These are phyloP conservation scores for Clarireedia homoeocarpa DNA, from an alignment of 2,329 filamentous ascomycete species.

Conservation along the genomic window DNA sequence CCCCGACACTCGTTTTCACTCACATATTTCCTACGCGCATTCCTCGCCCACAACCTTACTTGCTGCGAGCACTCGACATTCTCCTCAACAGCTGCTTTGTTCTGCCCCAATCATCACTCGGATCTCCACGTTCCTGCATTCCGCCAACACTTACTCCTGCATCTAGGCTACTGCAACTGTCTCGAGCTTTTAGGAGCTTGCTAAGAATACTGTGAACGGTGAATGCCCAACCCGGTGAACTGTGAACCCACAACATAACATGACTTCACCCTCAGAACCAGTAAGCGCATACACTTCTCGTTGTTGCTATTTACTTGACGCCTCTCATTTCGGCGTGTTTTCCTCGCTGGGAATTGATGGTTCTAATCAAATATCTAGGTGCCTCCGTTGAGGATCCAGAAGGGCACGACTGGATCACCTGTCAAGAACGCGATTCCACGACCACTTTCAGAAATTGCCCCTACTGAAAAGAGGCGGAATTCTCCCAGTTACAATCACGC, in stretches of 20 bases:
- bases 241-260: constrained; percentile 7
- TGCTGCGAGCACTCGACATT: too few species aligned
- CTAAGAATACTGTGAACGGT: neutral
- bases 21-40: neutral
- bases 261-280: constrained; percentile 23
- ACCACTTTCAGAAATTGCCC: constrained; percentile 82
- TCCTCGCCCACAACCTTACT: neutral
- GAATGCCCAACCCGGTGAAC: too few species aligned
- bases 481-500: constrained; percentile 81
- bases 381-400: constrained; percentile 73
- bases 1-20: constrained; percentile 1
- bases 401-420: constrained; percentile 50
- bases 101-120: neutral
- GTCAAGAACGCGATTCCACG: constrained; percentile 58
- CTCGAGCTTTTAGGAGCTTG: neutral
- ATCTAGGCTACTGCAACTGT: constrained; percentile 8
- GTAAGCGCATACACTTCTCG: constrained; percentile 13
- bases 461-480: constrained; percentile 79
- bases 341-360: neutral
- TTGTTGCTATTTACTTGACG: neutral
- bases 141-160: constrained; percentile 3
- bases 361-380: constrained; percentile 40
- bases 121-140: constrained; percentile 1
- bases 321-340: neutral
- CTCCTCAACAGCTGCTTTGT: too few species aligned